These are phyloP conservation scores for Saccharomycopsis malanga DNA, from an alignment of 805 yeast genomes.

Conservation along the genomic window DNA sequence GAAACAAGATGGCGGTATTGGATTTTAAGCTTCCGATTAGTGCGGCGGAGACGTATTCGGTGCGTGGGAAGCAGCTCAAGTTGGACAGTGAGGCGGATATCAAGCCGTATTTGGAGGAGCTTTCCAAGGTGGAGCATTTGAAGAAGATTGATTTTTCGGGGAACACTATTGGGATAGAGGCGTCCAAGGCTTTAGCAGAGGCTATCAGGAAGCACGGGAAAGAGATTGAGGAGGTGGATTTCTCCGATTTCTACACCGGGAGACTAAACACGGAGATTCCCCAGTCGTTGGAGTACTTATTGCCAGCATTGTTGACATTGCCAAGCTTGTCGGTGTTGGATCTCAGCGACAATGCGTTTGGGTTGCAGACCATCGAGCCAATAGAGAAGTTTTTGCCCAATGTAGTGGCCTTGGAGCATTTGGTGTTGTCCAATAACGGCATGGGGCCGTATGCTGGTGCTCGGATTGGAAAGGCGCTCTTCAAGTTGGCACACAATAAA, in stretches of 20 bases:
- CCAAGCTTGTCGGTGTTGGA: conserved; percentile 67
- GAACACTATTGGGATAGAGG: conserved; percentile 89
- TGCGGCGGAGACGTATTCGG: conserved; percentile 45
- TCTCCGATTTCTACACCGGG: conserved; percentile 93
- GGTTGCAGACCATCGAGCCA: conserved; percentile 89
- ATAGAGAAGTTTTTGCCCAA: conserved; percentile 69
- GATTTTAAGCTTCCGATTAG: conserved; percentile 37
- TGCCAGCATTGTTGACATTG: conserved; percentile 66
- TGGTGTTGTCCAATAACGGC: conserved; percentile 89
- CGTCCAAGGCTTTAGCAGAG: conserved; percentile 64
- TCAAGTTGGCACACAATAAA: conserved; percentile 61
- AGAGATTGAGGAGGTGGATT: conserved; percentile 57
- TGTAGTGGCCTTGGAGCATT: conserved; percentile 75
- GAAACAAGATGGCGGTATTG: conserved; percentile 33
- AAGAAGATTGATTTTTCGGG: conserved; percentile 78
- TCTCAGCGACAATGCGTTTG: conserved; percentile 93
- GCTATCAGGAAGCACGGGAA: conserved; percentile 35
- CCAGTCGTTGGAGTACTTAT: conserved; percentile 60
- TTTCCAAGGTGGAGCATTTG: conserved; percentile 33
- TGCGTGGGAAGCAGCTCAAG: conserved; percentile 70
- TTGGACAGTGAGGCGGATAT: conserved; percentile 69
- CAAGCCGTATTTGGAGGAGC: conserved; percentile 55
- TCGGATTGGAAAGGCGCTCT: conserved; percentile 82
- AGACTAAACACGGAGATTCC: conserved; percentile 94
- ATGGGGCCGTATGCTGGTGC: conserved; percentile 98